Conservation (phyloP, 139 green algal species). For the Pseudopediastrum boryanum region DNA sequence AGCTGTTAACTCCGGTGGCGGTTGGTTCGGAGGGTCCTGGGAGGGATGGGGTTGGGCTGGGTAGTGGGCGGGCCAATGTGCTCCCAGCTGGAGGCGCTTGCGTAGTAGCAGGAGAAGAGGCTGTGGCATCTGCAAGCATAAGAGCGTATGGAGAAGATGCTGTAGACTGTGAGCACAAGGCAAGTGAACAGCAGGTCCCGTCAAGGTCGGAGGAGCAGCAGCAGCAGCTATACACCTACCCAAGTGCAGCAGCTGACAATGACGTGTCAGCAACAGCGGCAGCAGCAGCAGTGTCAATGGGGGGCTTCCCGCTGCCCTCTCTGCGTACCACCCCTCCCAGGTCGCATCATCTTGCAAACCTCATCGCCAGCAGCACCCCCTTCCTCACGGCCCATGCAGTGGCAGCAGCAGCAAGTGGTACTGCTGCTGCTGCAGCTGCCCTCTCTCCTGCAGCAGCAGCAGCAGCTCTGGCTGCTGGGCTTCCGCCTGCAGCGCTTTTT, state of each 20-base stretch:
- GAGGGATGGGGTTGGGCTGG: not conserved
- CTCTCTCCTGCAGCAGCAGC: slow-evolving; percentile 14
- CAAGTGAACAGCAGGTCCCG: not conserved
- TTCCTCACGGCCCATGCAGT: slow-evolving; percentile 2
- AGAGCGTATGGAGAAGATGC: too few species aligned
- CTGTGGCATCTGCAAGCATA: not conserved
- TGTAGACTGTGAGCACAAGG: too few species aligned
- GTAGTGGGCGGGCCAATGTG: not conserved
- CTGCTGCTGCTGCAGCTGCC: not conserved
- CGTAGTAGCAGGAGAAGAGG: slow-evolving; percentile 14
- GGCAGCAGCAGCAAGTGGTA: not conserved
- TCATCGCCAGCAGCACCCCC: slow-evolving; percentile 17
- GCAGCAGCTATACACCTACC: not conserved
- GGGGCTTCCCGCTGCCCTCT: not conserved
- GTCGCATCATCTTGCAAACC: not conserved
- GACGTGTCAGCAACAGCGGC: not conserved
- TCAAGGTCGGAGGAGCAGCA: not conserved
- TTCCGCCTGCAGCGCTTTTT: too few species aligned
- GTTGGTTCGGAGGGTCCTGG: too few species aligned
- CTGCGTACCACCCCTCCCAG: not conserved
- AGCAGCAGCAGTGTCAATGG: not conserved
- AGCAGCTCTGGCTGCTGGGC: not conserved
- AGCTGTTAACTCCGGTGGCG: too few species aligned
- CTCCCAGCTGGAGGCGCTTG: not conserved
- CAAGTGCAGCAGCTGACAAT: slow-evolving; percentile 18